Evolutionary conservation across 192 early-diverging fungal species (phyloP), one percentile per base, ranked within the genome.

Genomic region (Mortierella hygrophila): DNA sequence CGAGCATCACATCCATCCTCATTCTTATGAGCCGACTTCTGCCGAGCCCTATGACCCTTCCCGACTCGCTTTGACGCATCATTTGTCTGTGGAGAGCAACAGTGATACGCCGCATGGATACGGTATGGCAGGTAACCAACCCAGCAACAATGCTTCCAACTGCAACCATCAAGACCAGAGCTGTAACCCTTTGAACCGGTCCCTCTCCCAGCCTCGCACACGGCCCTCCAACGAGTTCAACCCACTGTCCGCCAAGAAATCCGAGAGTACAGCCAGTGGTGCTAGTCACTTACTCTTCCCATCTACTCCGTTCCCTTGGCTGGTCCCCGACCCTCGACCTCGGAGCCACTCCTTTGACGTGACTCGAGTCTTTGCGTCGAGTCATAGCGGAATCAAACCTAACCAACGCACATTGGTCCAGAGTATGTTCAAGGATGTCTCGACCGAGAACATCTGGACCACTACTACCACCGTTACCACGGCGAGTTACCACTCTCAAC

Each of bases 341-440:
- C 26, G 79, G 0, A 81, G 38, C 26, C 74, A 85, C 44, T 80
- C 79, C 21, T 86, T 86, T 74, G 84, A 86, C 46, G 84, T 81
- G 15, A 57, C 79, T 0, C 70, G 76, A 1, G 84, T 81, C 0
- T 86, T 86, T 35, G 46, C 84, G 0, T 81, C 84, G 4, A 46
- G 68, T 20, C 41, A 44, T 21, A 70, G 54, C 35, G 74, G 74
- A 18, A 86, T 86, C 70, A 86, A 86, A 18, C 78, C 70, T 0
- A 81, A 76, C 18, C 84, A 86, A 40, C 40, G 75, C 1, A 41
- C 37, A 4, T 18, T 81, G 49, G 76, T 86, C 32, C 84, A 86
- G 54, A 86, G 35, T 35, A 77, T 86, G 78, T 86, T 86, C 54
- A 86, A 86, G 68, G 84, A 86, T 32, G 70, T 86, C 29, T 86